These are phyloP conservation scores for Verticillium zaregamsianum DNA, from an alignment of 2,329 filamentous ascomycete species.

Conservation along the genomic window DNA sequence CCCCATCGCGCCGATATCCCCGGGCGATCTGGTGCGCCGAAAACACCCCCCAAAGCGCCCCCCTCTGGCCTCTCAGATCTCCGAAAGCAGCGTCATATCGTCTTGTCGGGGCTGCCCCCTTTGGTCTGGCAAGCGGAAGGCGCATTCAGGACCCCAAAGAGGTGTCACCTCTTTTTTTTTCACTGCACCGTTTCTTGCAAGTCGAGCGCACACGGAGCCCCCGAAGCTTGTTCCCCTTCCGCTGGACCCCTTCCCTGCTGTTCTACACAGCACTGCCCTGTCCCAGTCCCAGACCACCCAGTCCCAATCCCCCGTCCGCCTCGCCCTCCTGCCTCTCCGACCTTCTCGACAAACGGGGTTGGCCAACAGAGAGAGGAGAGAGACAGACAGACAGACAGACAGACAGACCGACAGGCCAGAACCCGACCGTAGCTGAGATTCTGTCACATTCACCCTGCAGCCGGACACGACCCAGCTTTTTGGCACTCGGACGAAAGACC, in stretches of 20 bases:
- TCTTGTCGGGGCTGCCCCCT: neutral
- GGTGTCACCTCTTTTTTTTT: neutral
- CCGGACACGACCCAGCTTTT: neutral
- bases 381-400: neutral
- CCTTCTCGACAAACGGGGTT: neutral
- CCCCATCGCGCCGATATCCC: neutral
- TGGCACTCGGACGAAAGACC: neutral
- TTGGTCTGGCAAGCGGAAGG: neutral
- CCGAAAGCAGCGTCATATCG: neutral
- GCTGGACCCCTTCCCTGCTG: neutral
- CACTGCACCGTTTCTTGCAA: neutral
- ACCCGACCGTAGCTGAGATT: neutral
- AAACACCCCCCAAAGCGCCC: neutral
- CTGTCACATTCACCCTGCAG: neutral
- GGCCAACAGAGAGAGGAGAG: neutral
- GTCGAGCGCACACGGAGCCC: neutral
- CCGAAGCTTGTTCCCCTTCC: neutral
- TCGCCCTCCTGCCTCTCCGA: neutral
- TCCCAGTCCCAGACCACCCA: neutral
- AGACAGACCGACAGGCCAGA: neutral
- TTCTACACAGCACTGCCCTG: neutral
- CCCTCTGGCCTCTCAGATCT: neutral
- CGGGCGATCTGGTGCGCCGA: neutral
- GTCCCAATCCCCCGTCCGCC: neutral
- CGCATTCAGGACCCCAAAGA: neutral